These are phyloP conservation scores for Quercus variabilis DNA, from an alignment of 306 rosid species.

Conservation along the genomic window DNA sequence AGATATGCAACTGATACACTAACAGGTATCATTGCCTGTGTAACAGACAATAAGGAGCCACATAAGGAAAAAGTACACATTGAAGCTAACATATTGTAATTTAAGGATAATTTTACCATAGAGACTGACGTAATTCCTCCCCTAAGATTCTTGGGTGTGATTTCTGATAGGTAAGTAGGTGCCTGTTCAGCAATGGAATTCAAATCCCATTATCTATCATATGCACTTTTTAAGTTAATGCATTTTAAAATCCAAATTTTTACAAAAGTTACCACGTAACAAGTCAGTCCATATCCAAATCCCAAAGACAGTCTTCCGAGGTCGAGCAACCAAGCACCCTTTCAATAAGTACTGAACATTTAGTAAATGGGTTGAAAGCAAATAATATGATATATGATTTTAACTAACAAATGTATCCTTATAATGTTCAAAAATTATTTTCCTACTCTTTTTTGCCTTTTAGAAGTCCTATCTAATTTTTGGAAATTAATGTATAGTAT, in stretches of 20 bases:
- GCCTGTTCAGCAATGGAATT: neutral
- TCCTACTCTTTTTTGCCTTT: neutral
- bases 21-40: slow-evolving; percentile 2
- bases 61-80: too few species aligned
- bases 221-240: too few species aligned
- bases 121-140: too few species aligned
- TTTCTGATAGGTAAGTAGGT: slow-evolving; percentile 29
- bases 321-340: slow-evolving; percentile 37
- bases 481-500: too few species aligned
- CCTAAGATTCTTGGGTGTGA: slow-evolving; percentile 24
- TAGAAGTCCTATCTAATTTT: neutral
- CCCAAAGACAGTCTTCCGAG: slow-evolving; percentile 35
- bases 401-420: too few species aligned
- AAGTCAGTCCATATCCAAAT: slow-evolving; percentile 25
- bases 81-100: too few species aligned
- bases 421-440: too few species aligned
- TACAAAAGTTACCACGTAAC: slow-evolving; percentile 27
- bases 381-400: too few species aligned
- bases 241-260: neutral
- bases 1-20: too few species aligned
- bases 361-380: neutral
- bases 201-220: neutral
- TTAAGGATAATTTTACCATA: too few species aligned
- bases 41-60: neutral
- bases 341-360: neutral